These are phyloP conservation scores for Dionaea muscipula DNA, from an alignment of 179 eudicot genomes.

Conservation along the genomic window DNA sequence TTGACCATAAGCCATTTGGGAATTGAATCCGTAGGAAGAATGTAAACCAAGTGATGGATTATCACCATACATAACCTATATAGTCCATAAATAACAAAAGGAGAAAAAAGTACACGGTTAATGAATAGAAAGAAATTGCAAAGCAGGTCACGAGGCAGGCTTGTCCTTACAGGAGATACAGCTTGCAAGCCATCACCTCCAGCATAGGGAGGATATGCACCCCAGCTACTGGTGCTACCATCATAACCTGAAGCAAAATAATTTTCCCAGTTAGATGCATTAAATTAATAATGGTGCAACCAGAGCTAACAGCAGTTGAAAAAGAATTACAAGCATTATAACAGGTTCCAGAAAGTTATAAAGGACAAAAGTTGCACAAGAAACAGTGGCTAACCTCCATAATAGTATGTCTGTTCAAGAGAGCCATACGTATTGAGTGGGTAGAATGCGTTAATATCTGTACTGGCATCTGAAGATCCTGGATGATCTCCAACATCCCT, in stretches of 20 bases:
- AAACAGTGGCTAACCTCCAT: conserved; percentile 59
- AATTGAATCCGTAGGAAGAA: conserved; percentile 60
- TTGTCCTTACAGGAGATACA: conserved; percentile 69
- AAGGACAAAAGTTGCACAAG: neutral
- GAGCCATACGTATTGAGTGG: conserved; percentile 40
- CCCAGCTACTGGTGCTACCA: conserved; percentile 51
- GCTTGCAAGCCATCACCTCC: conserved; percentile 71
- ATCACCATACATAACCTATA: conserved; percentile 65
- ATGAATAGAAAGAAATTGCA: neutral
- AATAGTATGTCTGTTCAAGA: conserved; percentile 59
- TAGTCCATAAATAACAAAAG: conserved; percentile 6
- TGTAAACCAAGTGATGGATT: conserved; percentile 58
- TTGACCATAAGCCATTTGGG: conserved; percentile 79
- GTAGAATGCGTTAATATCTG: conserved; percentile 29
- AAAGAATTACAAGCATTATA: neutral
- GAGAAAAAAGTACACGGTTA: neutral
- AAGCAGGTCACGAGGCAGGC: conserved; percentile 3
- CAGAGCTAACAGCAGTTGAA: too few relatives aligned
- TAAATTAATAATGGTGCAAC: too few relatives aligned
- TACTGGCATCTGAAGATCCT: conserved; percentile 36
- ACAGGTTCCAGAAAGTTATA: neutral
- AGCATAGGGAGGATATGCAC: conserved; percentile 62
- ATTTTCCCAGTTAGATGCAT: neutral
- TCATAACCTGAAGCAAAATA: conserved; percentile 51
- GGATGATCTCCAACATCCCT: conserved; percentile 43